A percentile compares a stretch with the other conserved stretches of the same genome.
These are phyloP conservation scores for Kandelia obovata DNA, from an alignment of 345 rosid genomes.

Conservation along the genomic window DNA sequence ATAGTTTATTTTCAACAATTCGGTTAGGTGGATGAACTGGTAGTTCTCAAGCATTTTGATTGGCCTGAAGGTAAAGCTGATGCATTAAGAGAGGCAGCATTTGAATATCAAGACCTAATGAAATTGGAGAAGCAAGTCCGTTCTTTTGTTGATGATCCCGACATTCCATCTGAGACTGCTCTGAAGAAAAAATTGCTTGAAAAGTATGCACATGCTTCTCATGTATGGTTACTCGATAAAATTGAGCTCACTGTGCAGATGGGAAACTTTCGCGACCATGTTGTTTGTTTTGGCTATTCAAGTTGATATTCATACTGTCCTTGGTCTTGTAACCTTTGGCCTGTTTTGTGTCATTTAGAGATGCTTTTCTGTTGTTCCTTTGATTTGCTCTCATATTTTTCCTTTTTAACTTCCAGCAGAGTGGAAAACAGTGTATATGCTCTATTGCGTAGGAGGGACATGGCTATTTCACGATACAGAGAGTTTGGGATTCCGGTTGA, in stretches of 20 bases:
- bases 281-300: neutral
- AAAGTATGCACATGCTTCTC: conserved; percentile 52
- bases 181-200: conserved; percentile 86
- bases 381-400: conserved; percentile 4
- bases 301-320: neutral
- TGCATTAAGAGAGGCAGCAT: conserved; percentile 90
- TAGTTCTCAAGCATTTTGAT: conserved; percentile 96
- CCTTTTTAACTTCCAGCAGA: conserved; percentile 32
- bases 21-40: conserved; percentile 84
- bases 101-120: conserved; percentile 91
- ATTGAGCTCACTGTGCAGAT: neutral
- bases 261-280: neutral
- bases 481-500: conserved; percentile 86
- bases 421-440: conserved; percentile 92
- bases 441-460: conserved; percentile 86
- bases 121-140: conserved; percentile 80
- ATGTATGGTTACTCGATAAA: conserved; percentile 4
- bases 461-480: conserved; percentile 78
- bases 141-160: conserved; percentile 79
- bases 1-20: too few species aligned
- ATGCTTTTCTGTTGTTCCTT: neutral
- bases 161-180: conserved; percentile 75
- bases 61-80: conserved; percentile 99
- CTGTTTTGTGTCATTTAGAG: neutral
- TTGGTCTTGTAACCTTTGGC: neutral